Base-by-base conservation (phyloP, 2,329 filamentous ascomycete species). In the Aureobasidium melanogenum region DNA sequence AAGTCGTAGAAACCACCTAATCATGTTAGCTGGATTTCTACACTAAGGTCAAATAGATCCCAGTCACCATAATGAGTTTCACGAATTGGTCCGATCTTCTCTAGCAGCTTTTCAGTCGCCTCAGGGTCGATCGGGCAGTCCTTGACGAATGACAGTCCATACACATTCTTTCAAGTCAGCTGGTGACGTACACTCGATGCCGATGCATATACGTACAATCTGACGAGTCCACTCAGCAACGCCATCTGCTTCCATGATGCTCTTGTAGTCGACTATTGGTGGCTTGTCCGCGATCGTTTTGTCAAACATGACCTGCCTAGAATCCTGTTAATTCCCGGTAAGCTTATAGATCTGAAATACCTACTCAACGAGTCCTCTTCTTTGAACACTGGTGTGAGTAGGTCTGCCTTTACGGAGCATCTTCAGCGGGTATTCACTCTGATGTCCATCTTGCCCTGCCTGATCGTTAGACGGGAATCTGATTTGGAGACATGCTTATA, bases 1-100 rank as follows among this genome's bases (percentile, higher is more conserved):
- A 97, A 97, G 74, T 97, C 93, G 78, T 86, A 89, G 73, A 89
- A 89, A 30, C 82, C 86, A 64, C 85, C 81, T 79, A 17, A 10
- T 36, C 34, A 47, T 28, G 59, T 60, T 15, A 64, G 51, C 44
- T 34, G 2, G 15, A 24, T 1, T 26, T 17, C 19, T 30, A n/a
- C 4, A 32, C n/a, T 1, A 15, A 10, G 24, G 4, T 12, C 22
- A 55, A 10, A 24, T 44, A 39, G 3, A 14, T 24, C 12, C 9
- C 82, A 82, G 63, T 76, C 84, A 77, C 90, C 93, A 73, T 97
- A 99, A 72, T 97, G 94, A 0, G 94, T 99, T 64, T 87, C 81
- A 19, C 92, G 84, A 68, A 97, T 92, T 65, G 93, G 93, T 0
- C 91, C 84, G 65, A 99, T 95, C 60, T 85, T 84, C 69, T 89